A percentile compares a stretch with the other conserved stretches of the same genome.
Conservation (phyloP, 176 grass and related monocot genomes). For the Raddia guianensis region DNA sequence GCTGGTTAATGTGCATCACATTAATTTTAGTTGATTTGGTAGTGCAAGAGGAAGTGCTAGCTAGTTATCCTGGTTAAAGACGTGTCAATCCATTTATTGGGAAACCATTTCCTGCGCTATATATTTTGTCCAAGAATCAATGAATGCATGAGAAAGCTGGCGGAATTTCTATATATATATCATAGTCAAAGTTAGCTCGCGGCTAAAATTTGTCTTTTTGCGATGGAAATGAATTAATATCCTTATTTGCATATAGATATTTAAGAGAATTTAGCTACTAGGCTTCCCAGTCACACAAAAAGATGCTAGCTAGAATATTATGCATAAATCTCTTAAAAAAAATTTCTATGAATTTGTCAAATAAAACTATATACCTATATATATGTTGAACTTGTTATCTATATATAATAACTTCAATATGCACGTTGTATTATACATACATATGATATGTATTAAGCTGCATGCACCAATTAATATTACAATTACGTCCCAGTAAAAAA, state of each 20-base stretch:
- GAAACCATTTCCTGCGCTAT: neutral
- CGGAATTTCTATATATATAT: neutral
- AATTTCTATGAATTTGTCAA: neutral
- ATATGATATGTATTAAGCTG: neutral
- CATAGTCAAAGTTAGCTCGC: neutral
- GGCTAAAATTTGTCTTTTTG: neutral
- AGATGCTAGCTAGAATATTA: neutral
- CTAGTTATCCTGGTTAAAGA: neutral
- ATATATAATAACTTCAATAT: neutral
- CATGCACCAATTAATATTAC: neutral
- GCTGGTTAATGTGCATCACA: slow-evolving; percentile 12
- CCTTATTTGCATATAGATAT: neutral
- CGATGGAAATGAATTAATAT: neutral
- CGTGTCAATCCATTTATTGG: neutral
- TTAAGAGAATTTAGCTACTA: neutral
- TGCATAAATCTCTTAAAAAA: neutral
- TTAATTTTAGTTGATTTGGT: neutral
- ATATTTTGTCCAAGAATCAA: neutral
- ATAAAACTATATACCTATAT: neutral
- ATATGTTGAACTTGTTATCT: neutral
- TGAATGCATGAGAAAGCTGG: neutral
- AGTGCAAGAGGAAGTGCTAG: neutral
- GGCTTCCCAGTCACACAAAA: neutral
- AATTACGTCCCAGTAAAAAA: neutral
- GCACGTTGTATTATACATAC: neutral